Conservation (phyloP, 495 filamentous ascomycete genomes). For the Tuber melanosporum region DNA sequence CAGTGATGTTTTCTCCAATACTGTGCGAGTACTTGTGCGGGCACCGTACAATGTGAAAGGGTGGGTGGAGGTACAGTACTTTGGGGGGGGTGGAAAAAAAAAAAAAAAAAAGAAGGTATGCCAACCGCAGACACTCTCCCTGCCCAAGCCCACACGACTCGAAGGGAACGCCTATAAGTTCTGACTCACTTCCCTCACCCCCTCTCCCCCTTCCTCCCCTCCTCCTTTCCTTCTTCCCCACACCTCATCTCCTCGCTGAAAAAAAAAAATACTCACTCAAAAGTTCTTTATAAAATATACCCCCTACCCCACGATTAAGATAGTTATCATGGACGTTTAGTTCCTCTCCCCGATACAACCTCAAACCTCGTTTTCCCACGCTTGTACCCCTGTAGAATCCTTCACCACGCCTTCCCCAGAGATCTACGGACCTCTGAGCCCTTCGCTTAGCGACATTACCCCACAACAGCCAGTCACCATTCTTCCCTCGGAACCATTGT, state of each 20-base stretch:
- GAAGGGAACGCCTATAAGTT: conserved; percentile 36
- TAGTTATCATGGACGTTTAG: conserved; percentile 41
- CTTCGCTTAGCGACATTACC: conserved; percentile 37
- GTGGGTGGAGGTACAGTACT: background rate
- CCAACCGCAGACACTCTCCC: background rate
- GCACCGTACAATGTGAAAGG: background rate
- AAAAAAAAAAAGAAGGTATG: background rate
- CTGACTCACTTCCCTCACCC: conserved; percentile 35
- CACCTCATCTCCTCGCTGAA: conserved; percentile 7
- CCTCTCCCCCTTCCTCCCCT: conserved; percentile 21
- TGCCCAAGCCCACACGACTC: background rate
- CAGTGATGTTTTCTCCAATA: no score
- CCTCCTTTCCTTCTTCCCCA: conserved; percentile 14
- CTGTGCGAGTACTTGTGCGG: no score
- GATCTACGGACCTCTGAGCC: conserved; percentile 42
- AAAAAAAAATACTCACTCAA: background rate
- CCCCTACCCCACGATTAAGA: conserved; percentile 5
- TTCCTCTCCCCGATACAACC: conserved; percentile 10
- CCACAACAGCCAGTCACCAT: conserved; percentile 39
- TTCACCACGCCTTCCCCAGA: conserved; percentile 42
- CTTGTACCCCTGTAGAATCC: conserved; percentile 22
- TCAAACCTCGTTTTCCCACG: conserved; percentile 23
- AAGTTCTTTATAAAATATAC: conserved; percentile 11
- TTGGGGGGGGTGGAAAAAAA: background rate
- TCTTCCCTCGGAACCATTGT: conserved; percentile 41